Percentiles rank a stretch among this genome's conserved stretches.
phyloP scores from a whole-genome alignment of 345 rosid species.

The Camelina sativa region DNA sequence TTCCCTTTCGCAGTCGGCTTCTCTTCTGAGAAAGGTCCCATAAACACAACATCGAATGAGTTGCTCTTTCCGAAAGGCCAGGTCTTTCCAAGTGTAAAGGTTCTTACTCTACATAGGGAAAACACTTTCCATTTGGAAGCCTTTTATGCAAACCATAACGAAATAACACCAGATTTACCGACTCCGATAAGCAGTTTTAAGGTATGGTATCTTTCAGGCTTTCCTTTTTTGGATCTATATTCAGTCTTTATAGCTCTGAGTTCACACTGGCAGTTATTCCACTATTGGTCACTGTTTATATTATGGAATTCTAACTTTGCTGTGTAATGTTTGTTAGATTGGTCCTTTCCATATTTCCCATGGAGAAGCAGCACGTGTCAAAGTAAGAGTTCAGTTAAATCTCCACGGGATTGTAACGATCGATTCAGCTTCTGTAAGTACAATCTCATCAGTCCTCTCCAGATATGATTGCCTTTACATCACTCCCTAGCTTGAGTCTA shows the following conservation, averaged over 20 bases:
- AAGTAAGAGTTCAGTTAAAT: slow-evolving; percentile 65
- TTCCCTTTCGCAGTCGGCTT: slow-evolving; percentile 72
- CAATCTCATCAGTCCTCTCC: slow-evolving; percentile 15
- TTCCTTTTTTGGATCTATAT: slow-evolving; percentile 6
- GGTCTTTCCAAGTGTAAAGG: slow-evolving; percentile 73
- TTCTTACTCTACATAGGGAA: slow-evolving; percentile 61
- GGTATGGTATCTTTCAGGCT: slow-evolving; percentile 49
- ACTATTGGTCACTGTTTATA: slow-evolving; percentile 6
- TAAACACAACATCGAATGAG: slow-evolving; percentile 54
- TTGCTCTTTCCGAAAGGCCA: slow-evolving; percentile 69
- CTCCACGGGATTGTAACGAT: slow-evolving; percentile 70
- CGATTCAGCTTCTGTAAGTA: slow-evolving; percentile 65
- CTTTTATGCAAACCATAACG: slow-evolving; percentile 59
- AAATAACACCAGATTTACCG: slow-evolving; percentile 50
- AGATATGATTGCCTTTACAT: slow-evolving; percentile 7
- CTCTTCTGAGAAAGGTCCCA: slow-evolving; percentile 61
- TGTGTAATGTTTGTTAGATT: slow-evolving; percentile 54
- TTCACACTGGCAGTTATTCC: background rate
- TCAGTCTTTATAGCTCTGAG: slow-evolving; percentile 11
- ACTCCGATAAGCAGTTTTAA: slow-evolving; percentile 54
- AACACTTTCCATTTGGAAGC: slow-evolving; percentile 60
- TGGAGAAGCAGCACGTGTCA: slow-evolving; percentile 60
- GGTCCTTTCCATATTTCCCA: slow-evolving; percentile 65
- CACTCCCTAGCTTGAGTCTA: slow-evolving; percentile 15
- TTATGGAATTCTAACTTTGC: slow-evolving; percentile 8